A percentile compares a stretch with the other conserved stretches of the same genome.
Conservation (phyloP, 176 grass and related monocot genomes). For the Zea luxurians region DNA sequence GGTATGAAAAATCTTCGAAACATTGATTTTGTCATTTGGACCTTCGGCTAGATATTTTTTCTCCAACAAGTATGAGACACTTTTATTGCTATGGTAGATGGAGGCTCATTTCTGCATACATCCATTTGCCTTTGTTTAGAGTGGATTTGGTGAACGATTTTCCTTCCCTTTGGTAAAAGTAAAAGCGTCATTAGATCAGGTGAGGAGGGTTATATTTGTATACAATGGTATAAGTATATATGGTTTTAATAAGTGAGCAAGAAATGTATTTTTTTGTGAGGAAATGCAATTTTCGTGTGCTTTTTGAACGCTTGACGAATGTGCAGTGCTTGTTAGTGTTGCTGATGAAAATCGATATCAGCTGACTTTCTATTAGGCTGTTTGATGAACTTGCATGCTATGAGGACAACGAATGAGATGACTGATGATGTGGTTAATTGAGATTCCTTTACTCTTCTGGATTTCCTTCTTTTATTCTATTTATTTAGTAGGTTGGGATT, state of each 20-base stretch:
- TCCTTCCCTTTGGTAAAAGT: neutral
- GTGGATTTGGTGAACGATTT: neutral
- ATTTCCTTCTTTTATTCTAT: slow-evolving; percentile 5
- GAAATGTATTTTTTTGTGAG: neutral
- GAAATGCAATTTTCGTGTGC: neutral
- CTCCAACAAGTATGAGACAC: neutral
- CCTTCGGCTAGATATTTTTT: too few species aligned
- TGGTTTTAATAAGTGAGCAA: neutral
- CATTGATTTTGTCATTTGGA: too few species aligned
- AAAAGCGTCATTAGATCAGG: neutral
- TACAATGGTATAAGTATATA: neutral
- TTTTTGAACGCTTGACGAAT: neutral
- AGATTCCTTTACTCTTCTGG: neutral
- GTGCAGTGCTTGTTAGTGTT: neutral
- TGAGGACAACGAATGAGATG: neutral
- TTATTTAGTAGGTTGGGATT: neutral
- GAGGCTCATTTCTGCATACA: neutral
- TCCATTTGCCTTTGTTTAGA: neutral
- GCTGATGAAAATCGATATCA: neutral
- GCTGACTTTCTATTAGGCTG: neutral
- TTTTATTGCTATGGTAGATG: neutral
- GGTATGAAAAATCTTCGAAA: too few species aligned
- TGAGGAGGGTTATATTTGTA: neutral
- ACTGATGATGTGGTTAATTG: neutral
- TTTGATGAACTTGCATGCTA: slow-evolving; percentile 1